A percentile compares a stretch with the other conserved stretches of the same genome.
Evolutionary conservation across 1,139 yeast genomes (phyloP).

Genomic region (Geotrichum siamense): DNA sequence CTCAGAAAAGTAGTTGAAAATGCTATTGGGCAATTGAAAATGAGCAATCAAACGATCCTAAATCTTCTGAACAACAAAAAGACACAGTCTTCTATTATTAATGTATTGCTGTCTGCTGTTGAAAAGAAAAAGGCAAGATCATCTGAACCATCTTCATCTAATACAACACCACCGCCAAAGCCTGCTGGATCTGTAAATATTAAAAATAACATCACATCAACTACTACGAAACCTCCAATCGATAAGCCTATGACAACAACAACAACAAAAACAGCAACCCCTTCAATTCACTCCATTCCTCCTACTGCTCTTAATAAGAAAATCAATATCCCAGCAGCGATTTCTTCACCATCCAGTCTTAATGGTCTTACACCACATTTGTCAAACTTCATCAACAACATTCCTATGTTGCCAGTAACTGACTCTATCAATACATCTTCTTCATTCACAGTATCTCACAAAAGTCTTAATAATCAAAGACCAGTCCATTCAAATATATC

Average conservation of each 20-base stretch:
- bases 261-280: conserved; percentile 1
- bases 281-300: conserved; percentile 5
- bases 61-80: conserved; percentile 61
- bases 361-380: conserved; percentile 9
- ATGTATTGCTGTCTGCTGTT: conserved; percentile 74
- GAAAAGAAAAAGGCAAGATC: conserved; percentile 32
- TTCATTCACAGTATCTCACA: background rate
- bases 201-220: background rate
- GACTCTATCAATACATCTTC: conserved; percentile 1
- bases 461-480: too few species aligned
- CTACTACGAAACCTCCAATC: conserved; percentile 9
- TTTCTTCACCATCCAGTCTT: conserved; percentile 12
- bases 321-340: conserved; percentile 15
- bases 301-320: conserved; percentile 11
- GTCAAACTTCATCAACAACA: conserved; percentile 6
- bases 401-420: conserved; percentile 1
- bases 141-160: background rate
- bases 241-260: conserved; percentile 10
- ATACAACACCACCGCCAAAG: background rate
- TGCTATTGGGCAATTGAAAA: conserved; percentile 87
- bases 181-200: conserved; percentile 3
- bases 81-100: conserved; percentile 80
- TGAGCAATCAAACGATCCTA: conserved; percentile 70
- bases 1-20: conserved; percentile 90
- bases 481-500: too few species aligned